Conservation (phyloP, 306 rosid species). For the Vicia faba region DNA sequence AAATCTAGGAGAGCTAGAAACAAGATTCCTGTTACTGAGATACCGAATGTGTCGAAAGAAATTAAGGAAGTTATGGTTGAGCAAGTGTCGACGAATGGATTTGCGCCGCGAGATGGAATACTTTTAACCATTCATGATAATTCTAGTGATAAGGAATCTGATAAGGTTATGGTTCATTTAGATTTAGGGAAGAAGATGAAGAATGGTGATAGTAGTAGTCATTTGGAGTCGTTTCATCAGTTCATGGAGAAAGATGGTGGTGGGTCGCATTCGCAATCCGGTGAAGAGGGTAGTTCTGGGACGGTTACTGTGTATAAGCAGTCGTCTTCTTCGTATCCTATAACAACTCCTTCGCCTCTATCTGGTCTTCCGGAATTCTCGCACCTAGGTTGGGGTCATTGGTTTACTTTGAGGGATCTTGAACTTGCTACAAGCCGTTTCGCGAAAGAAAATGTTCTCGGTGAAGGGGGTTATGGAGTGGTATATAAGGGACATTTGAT, state of each 20-base stretch:
- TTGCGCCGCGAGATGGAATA: conserved; percentile 80
- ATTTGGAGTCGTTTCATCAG: conserved; percentile 74
- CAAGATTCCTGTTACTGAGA: conserved; percentile 62
- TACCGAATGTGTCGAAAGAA: conserved; percentile 88
- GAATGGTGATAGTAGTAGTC: conserved; percentile 64
- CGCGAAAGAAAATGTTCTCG: conserved; percentile 74
- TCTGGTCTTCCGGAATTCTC: conserved; percentile 86
- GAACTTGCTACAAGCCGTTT: conserved; percentile 82
- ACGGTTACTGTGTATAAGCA: conserved; percentile 53
- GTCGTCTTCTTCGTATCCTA: conserved; percentile 71
- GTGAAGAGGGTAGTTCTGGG: conserved; percentile 85
- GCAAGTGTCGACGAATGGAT: conserved; percentile 68
- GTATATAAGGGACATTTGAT: conserved; percentile 78
- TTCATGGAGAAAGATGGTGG: conserved; percentile 61
- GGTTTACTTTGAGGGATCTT: conserved; percentile 96
- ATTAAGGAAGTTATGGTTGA: conserved; percentile 86
- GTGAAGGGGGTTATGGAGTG: conserved; percentile 98
- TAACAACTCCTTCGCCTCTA: conserved; percentile 84
- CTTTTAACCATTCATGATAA: conserved; percentile 84
- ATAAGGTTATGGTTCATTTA: conserved; percentile 77
- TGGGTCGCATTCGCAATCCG: conserved; percentile 69
- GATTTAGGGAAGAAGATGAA: conserved; percentile 66
- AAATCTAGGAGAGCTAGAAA: conserved; percentile 63
- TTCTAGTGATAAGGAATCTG: conserved; percentile 74
- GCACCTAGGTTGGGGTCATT: conserved; percentile 98